Evolutionary conservation across 305 asterid genomes (phyloP).

Genomic region (Ilex paraguariensis): DNA sequence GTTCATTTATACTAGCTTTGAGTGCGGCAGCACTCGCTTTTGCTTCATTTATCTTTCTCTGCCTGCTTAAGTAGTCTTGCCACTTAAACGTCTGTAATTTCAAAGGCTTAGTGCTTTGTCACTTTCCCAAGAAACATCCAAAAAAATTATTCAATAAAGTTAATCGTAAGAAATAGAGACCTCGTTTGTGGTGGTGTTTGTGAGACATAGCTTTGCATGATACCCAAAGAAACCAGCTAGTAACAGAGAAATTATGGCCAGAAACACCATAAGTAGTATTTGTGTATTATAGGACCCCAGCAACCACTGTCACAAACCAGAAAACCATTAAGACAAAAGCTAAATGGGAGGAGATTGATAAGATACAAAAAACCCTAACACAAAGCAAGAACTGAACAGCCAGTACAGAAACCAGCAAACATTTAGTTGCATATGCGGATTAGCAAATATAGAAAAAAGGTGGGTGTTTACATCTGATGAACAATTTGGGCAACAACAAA

Average conservation of each 20-base stretch:
- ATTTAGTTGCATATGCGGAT: too few species aligned
- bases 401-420: too few species aligned
- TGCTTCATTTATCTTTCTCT: slow-evolving; percentile 77
- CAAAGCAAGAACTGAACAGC: too few species aligned
- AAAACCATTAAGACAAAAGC: slow-evolving; percentile 11
- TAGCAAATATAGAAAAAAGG: too few species aligned
- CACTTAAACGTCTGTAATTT: slow-evolving; percentile 79
- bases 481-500: too few species aligned
- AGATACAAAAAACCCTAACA: background rate
- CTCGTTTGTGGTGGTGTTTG: slow-evolving; percentile 98
- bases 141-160: background rate
- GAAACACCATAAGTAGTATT: slow-evolving; percentile 76
- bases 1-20: slow-evolving; percentile 60
- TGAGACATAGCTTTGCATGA: slow-evolving; percentile 85
- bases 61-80: slow-evolving; percentile 80
- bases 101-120: background rate
- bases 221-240: slow-evolving; percentile 80
- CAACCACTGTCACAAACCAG: slow-evolving; percentile 73
- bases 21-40: slow-evolving; percentile 83
- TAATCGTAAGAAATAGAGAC: slow-evolving; percentile 27
- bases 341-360: slow-evolving; percentile 6
- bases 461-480: too few species aligned
- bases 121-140: background rate
- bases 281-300: slow-evolving; percentile 75
- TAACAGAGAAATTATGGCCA: slow-evolving; percentile 72